Evolutionary conservation across 495 filamentous ascomycete genomes (phyloP).

Genomic region (Hapsidospora chrysogenum): DNA sequence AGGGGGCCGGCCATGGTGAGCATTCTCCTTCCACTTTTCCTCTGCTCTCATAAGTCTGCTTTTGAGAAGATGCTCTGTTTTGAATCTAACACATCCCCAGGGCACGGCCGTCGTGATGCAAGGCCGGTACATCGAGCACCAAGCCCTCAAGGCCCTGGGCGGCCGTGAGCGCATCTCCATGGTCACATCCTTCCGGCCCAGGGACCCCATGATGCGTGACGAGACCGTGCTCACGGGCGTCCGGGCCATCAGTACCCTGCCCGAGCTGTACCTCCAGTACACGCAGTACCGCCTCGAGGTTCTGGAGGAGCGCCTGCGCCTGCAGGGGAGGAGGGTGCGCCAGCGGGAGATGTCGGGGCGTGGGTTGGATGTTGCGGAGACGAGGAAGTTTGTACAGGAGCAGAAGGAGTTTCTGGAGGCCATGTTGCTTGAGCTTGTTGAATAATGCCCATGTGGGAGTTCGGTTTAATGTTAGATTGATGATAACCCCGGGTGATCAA

Average conservation of each 20-base stretch:
- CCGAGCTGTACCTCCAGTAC: slow-evolving; percentile 55
- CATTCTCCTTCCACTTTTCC: too few species aligned
- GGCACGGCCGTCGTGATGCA: slow-evolving; percentile 52
- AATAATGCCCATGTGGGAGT: too few species aligned
- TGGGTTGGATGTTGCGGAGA: background rate
- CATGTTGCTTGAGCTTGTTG: background rate
- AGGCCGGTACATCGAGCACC: slow-evolving; percentile 57
- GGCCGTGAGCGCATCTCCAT: slow-evolving; percentile 52
- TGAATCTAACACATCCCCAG: slow-evolving; percentile 10
- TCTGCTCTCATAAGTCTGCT: too few species aligned
- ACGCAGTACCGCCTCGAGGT: slow-evolving; percentile 56
- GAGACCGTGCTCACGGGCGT: slow-evolving; percentile 53
- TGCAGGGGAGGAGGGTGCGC: too few species aligned
- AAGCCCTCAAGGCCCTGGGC: slow-evolving; percentile 46
- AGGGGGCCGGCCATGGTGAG: slow-evolving; percentile 51
- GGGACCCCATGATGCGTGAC: slow-evolving; percentile 38
- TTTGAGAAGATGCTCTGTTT: too few species aligned
- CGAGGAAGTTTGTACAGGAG: background rate
- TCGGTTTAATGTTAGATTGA: too few species aligned
- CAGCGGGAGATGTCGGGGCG: slow-evolving; percentile 13
- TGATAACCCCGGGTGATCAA: too few species aligned
- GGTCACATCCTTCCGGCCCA: slow-evolving; percentile 56
- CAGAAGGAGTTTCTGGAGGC: background rate
- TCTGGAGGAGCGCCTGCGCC: slow-evolving; percentile 35
- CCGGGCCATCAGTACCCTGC: slow-evolving; percentile 44